These are phyloP conservation scores for Vitis cinerea DNA, from an alignment of 164 flowering plant genomes.

Conservation along the genomic window DNA sequence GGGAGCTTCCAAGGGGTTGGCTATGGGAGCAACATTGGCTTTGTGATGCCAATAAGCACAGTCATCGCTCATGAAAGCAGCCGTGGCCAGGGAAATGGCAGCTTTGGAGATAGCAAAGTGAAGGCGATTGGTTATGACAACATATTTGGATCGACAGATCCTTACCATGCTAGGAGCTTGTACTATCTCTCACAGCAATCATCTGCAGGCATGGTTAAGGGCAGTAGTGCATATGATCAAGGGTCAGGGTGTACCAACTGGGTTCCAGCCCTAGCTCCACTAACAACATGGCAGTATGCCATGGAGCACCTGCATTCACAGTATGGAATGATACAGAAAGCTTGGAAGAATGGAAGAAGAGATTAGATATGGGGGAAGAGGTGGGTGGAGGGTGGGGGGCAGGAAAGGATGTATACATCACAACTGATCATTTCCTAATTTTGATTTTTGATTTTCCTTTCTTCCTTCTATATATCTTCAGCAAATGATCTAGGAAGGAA, in stretches of 20 bases:
- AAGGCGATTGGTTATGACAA: constrained; percentile 39
- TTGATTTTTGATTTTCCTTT: constrained; percentile 18
- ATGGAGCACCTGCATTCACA: constrained; percentile 49
- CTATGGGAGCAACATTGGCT: too few species aligned
- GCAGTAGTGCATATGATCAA: constrained; percentile 30
- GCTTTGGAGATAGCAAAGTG: constrained; percentile 36
- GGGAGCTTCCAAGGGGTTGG: constrained; percentile 8
- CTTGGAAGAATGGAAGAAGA: not conserved
- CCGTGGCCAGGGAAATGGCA: constrained; percentile 20
- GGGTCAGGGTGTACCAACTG: constrained; percentile 49
- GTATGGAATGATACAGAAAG: constrained; percentile 62
- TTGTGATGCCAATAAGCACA: constrained; percentile 30
- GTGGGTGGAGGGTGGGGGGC: not conserved
- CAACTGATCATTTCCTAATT: constrained; percentile 32
- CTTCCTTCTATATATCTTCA: constrained; percentile 3
- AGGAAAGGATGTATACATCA: constrained; percentile 28
- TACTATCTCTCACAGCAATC: constrained; percentile 39
- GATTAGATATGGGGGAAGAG: constrained; percentile 1
- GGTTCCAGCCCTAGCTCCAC: constrained; percentile 64
- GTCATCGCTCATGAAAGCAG: constrained; percentile 32
- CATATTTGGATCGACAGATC: constrained; percentile 27
- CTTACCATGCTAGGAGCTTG: constrained; percentile 38
- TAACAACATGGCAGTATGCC: constrained; percentile 36
- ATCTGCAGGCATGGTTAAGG: constrained; percentile 23
- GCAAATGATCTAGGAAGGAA: constrained; percentile 8